Conservation (phyloP, 768 basidiomycete genomes). For the Phallus indusiatus region DNA sequence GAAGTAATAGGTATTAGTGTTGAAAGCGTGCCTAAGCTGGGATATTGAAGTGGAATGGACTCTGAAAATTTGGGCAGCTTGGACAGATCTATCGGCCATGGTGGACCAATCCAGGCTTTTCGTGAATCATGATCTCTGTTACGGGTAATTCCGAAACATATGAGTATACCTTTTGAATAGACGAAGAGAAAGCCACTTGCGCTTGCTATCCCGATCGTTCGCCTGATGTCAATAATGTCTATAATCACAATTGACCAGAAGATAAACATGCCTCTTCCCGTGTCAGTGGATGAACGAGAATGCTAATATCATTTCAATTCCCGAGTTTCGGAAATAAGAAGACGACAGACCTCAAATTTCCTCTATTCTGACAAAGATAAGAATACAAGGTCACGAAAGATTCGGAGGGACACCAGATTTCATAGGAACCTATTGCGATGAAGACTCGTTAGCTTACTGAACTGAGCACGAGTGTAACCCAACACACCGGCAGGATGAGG, state of each 20-base stretch:
- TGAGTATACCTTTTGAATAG: slow-evolving; percentile 42
- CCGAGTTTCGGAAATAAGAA: neutral
- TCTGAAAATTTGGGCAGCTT: slow-evolving; percentile 41
- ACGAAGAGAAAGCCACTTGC: neutral
- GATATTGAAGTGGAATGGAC: slow-evolving; percentile 58
- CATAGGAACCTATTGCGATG: slow-evolving; percentile 53
- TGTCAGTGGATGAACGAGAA: slow-evolving; percentile 69
- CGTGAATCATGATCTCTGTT: slow-evolving; percentile 63
- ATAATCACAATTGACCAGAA: neutral
- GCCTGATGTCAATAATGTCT: neutral
- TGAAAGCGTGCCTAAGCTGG: slow-evolving; percentile 43
- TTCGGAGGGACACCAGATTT: slow-evolving; percentile 70
- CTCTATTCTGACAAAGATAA: slow-evolving; percentile 60
- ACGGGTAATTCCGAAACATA: neutral
- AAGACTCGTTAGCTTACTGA: neutral
- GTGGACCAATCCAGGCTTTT: slow-evolving; percentile 62
- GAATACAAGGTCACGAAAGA: slow-evolving; percentile 72
- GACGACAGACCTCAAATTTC: slow-evolving; percentile 49
- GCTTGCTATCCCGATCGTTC: neutral
- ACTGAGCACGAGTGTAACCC: slow-evolving; percentile 16
- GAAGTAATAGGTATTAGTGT: slow-evolving; percentile 14
- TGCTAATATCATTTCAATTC: slow-evolving; percentile 27
- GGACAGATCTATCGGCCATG: slow-evolving; percentile 58
- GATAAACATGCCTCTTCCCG: slow-evolving; percentile 46
- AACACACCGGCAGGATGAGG: slow-evolving; percentile 71